Conservation (phyloP, 2,329 filamentous ascomycete species). For the Sarocladium strictum region DNA sequence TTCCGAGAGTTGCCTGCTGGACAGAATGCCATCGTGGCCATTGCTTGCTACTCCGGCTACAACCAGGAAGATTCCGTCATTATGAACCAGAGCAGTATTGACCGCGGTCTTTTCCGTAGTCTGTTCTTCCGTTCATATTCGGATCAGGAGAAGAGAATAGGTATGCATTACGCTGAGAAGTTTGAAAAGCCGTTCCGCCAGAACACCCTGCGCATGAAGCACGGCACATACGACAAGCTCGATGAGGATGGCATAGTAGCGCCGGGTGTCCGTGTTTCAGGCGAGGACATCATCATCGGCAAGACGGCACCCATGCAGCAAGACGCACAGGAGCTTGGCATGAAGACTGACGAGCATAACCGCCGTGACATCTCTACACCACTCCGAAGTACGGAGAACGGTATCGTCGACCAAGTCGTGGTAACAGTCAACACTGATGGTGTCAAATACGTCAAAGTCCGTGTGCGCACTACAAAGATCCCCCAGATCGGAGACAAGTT, state of each 20-base stretch:
- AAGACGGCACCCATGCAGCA: slow-evolving; percentile 94
- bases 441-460: slow-evolving; percentile 92
- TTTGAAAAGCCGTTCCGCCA: slow-evolving; percentile 92
- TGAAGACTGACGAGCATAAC: slow-evolving; percentile 76
- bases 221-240: slow-evolving; percentile 94
- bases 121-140: slow-evolving; percentile 97
- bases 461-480: slow-evolving; percentile 94
- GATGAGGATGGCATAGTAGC: slow-evolving; percentile 94
- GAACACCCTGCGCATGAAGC: slow-evolving; percentile 88
- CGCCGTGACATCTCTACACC: slow-evolving; percentile 96
- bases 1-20: slow-evolving; percentile 96
- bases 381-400: slow-evolving; percentile 89
- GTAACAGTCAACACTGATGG: slow-evolving; percentile 94
- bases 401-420: slow-evolving; percentile 90
- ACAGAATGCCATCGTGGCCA: slow-evolving; percentile 97
- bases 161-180: slow-evolving; percentile 83
- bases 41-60: slow-evolving; percentile 95
- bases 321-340: slow-evolving; percentile 88
- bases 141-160: slow-evolving; percentile 93
- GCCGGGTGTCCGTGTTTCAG: slow-evolving; percentile 88
- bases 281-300: slow-evolving; percentile 98
- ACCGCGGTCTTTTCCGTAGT: slow-evolving; percentile 94
- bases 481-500: slow-evolving; percentile 99
- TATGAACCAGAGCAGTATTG: slow-evolving; percentile 99
- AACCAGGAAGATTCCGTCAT: slow-evolving; percentile 99